Conservation (phyloP, 1,284 basidiomycete species). For the Papiliotrema laurentii region DNA sequence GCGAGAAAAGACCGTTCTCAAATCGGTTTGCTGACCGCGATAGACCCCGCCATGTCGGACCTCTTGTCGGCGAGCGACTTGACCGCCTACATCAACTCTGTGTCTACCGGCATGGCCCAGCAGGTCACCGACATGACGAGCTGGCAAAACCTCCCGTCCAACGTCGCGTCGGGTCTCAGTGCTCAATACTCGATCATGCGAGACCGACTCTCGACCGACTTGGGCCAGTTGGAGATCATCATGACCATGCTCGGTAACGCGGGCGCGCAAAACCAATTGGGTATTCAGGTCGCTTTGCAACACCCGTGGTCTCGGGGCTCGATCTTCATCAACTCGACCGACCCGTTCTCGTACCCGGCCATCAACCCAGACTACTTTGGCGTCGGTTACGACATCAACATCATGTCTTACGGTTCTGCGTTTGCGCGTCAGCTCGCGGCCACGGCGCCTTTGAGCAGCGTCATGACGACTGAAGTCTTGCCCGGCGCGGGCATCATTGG, state of each 20-base stretch:
- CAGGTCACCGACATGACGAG: slow-evolving; percentile 65
- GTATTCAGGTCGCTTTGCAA: slow-evolving; percentile 45
- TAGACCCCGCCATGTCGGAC: slow-evolving; percentile 29
- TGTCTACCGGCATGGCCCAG: slow-evolving; percentile 59
- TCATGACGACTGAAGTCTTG: slow-evolving; percentile 29
- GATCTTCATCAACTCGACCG: slow-evolving; percentile 54
- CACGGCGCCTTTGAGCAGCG: slow-evolving; percentile 28
- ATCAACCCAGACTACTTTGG: slow-evolving; percentile 63
- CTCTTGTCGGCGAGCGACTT: slow-evolving; percentile 17
- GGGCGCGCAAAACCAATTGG: slow-evolving; percentile 25
- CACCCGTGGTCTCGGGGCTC: slow-evolving; percentile 48
- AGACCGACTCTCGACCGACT: slow-evolving; percentile 24
- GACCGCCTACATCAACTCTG: slow-evolving; percentile 47
- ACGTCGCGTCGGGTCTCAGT: slow-evolving; percentile 33
- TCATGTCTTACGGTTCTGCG: slow-evolving; percentile 27
- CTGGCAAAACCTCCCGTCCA: slow-evolving; percentile 30
- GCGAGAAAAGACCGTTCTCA: not conserved
- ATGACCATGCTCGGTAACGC: slow-evolving; percentile 36
- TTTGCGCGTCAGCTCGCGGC: slow-evolving; percentile 37
- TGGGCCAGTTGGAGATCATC: slow-evolving; percentile 47
- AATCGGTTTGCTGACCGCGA: not conserved
- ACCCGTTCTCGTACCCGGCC: slow-evolving; percentile 56
- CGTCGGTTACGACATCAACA: slow-evolving; percentile 39
- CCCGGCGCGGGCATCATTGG: slow-evolving; percentile 25
- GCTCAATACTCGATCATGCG: slow-evolving; percentile 40